Evolutionary conservation across 345 rosid species (phyloP).

Genomic region (Carallia pectinifolia): DNA sequence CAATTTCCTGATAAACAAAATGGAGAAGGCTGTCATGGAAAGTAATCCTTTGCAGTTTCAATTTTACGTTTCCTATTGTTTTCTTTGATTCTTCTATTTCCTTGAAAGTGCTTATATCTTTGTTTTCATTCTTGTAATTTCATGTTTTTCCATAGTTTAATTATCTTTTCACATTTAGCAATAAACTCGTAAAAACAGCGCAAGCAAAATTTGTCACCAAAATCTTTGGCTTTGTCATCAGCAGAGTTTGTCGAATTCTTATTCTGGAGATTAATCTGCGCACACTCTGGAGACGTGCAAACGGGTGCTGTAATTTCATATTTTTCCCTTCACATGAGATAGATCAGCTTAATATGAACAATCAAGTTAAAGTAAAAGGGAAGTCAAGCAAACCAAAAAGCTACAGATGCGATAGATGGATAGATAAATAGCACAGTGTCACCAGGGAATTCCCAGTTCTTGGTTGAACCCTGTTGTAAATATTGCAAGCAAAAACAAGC

Average conservation of each 20-base stretch:
- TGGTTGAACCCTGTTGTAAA: too few relatives aligned
- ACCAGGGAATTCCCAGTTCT: too few relatives aligned
- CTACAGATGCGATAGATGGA: too few relatives aligned
- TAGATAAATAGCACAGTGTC: too few relatives aligned
- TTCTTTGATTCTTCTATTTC: background rate
- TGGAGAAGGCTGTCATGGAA: conserved; percentile 2
- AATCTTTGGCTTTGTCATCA: background rate
- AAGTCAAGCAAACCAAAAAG: background rate
- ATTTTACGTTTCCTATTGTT: conserved; percentile 5
- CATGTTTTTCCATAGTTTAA: too few relatives aligned
- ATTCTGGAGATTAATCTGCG: too few relatives aligned
- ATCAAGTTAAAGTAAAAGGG: too few relatives aligned
- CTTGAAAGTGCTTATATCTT: conserved; percentile 3
- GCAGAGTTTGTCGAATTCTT: conserved; percentile 7
- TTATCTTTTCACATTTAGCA: background rate
- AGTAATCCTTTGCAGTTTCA: background rate
- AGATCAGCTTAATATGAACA: too few relatives aligned
- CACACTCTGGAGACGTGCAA: too few relatives aligned
- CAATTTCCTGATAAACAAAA: conserved; percentile 51
- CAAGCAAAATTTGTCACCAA: conserved; percentile 9
- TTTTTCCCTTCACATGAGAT: too few relatives aligned
- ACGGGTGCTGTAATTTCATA: too few relatives aligned
- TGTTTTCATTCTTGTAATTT: background rate
- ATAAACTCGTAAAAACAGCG: background rate
- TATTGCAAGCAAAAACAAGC: too few relatives aligned